phyloP scores from a whole-genome alignment of 768 basidiomycete genomes.

The Pulveroboletus ravenelii region DNA sequence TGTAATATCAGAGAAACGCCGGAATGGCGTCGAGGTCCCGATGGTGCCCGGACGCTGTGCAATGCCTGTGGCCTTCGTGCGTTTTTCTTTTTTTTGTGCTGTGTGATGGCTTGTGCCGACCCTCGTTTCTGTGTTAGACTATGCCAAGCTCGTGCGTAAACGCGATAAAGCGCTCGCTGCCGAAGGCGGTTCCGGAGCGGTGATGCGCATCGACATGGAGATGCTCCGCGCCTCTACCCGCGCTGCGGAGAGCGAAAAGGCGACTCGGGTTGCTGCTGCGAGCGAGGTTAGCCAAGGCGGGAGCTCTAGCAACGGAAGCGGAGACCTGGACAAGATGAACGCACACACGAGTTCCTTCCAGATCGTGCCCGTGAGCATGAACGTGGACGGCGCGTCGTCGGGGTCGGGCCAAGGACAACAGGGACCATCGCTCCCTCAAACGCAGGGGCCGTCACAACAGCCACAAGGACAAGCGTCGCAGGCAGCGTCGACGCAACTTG shows the following conservation, averaged over 20 bases:
- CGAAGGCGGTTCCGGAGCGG: slow-evolving; percentile 44
- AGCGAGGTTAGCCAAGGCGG: slow-evolving; percentile 24
- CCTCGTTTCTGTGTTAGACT: slow-evolving; percentile 45
- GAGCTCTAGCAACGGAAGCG: background rate
- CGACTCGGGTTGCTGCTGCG: slow-evolving; percentile 24
- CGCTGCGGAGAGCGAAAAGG: slow-evolving; percentile 44
- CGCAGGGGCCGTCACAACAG: slow-evolving; percentile 1
- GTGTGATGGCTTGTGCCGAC: background rate
- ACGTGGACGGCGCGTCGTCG: slow-evolving; percentile 13
- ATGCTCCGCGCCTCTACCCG: slow-evolving; percentile 68
- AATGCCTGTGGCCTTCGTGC: slow-evolving; percentile 83
- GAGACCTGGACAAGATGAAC: slow-evolving; percentile 27
- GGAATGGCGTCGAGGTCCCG: slow-evolving; percentile 84
- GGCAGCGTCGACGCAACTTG: slow-evolving; percentile 9
- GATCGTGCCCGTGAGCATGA: slow-evolving; percentile 29
- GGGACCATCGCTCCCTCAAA: slow-evolving; percentile 1
- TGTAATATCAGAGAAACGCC: slow-evolving; percentile 85
- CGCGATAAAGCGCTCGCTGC: slow-evolving; percentile 57
- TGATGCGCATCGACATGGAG: slow-evolving; percentile 64
- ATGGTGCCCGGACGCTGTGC: slow-evolving; percentile 78
- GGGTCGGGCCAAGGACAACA: slow-evolving; percentile 5
- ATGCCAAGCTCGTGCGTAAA: slow-evolving; percentile 79
- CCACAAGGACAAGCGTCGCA: slow-evolving; percentile 2
- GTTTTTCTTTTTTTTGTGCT: background rate
- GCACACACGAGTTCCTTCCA: slow-evolving; percentile 63